phyloP scores from a whole-genome alignment of 768 basidiomycete species.

The Hygrocybe punicea region DNA sequence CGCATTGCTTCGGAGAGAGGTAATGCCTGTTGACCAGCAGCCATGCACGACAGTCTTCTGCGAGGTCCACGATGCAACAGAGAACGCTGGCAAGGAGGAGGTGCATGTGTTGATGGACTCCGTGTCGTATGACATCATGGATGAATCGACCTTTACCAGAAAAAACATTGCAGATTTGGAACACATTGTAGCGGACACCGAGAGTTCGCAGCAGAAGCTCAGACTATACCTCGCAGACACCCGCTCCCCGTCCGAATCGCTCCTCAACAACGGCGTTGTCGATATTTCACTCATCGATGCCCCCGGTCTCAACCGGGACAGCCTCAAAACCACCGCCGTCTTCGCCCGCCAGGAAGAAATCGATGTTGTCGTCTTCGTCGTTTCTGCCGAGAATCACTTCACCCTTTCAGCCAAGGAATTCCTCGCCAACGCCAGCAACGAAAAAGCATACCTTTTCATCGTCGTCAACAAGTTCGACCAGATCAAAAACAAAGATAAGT shows the following conservation, averaged over 20 bases:
- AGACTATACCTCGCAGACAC: constrained; percentile 88
- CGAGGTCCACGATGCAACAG: constrained; percentile 88
- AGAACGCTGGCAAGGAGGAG: constrained; percentile 78
- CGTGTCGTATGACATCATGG: constrained; percentile 59
- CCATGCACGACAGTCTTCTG: constrained; percentile 97
- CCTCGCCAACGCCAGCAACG: constrained; percentile 85
- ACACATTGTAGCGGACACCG: constrained; percentile 71
- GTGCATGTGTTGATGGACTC: constrained; percentile 77
- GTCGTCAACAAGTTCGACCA: constrained; percentile 98
- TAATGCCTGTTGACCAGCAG: constrained; percentile 98
- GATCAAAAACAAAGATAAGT: constrained; percentile 93
- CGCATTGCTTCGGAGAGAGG: constrained; percentile 81
- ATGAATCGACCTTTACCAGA: constrained; percentile 75
- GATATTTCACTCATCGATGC: constrained; percentile 98
- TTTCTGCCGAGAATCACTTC: constrained; percentile 97
- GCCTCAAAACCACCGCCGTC: constrained; percentile 88
- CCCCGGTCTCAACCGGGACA: constrained; percentile 95
- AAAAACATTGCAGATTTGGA: constrained; percentile 70
- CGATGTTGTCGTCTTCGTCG: constrained; percentile 97
- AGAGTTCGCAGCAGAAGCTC: constrained; percentile 67
- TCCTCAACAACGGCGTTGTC: constrained; percentile 92
- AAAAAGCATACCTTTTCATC: constrained; percentile 97
- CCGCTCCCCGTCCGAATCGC: constrained; percentile 72
- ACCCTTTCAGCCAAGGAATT: constrained; percentile 95
- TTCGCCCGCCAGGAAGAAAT: constrained; percentile 97